Base-by-base conservation (phyloP, 2,329 filamentous ascomycete species). In the Microsporum ferrugineum region DNA sequence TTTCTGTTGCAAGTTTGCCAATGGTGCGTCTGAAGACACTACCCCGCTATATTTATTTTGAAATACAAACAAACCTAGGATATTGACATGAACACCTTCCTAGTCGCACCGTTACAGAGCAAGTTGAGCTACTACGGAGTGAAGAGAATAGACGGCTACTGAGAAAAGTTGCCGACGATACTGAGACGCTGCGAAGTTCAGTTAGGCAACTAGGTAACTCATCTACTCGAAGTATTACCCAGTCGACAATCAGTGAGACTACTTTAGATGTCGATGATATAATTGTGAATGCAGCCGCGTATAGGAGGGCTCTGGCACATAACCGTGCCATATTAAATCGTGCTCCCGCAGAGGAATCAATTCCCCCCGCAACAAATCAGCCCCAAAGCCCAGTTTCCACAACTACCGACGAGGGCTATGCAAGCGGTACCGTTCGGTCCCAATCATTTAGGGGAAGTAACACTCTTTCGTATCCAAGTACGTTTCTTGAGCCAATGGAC, bases 1-100 rank as follows among this genome's bases (percentile, higher is more conserved):
- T 60, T 76, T 27, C 64, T 76, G 57, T 64, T 76, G 27, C 72
- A 75, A 61, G 72, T 71, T 36, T 72, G 70, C 53, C 71, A 75
- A 66, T 75, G 73, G 73, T 75, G 59, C 27, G 64, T 65, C 14
- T 36, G 12, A 34, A 55, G 14, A 17, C 14, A 34, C n/a, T 53
- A 12, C 34, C 4, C 14, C 17, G 2, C 41, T 4, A 23, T 38
- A 41, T 34, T 38, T n/a, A 43, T 4, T 41, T 14, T 12, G 8
- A 5, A 43, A 2, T 23, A 23, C 17, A 23, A 23, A 12, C 10
- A n/a, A 14, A 29, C 1, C 55, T 27, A 58, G 61, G 57, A 47
- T 8, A 38, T 14, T 55, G 33, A 55, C 51, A 55, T 14, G 7
- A 5, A 55, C 14, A 17, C 33, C n/a, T n/a, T 34, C 10, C 34